Conservation (phyloP, 345 rosid genomes). For the Bretschneidera sinensis region DNA sequence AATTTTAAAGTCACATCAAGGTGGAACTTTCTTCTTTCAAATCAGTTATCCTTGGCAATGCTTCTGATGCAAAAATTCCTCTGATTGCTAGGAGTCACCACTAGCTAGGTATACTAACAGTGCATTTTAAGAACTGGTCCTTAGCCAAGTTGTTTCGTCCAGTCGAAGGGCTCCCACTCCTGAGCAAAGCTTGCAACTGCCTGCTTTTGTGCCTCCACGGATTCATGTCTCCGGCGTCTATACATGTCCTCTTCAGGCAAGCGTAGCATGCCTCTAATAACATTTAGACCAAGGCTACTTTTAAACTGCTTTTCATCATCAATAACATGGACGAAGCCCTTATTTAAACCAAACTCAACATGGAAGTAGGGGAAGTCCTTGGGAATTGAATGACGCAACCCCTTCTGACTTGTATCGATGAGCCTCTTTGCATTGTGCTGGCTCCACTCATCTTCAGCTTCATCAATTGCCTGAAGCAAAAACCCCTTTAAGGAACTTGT, state of each 20-base stretch:
- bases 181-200: conserved; percentile 51
- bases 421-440: conserved; percentile 94
- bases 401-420: conserved; percentile 82
- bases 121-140: neutral
- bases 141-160: conserved; percentile 83
- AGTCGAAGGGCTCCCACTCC: conserved; percentile 82
- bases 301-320: conserved; percentile 84
- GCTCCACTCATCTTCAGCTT: conserved; percentile 99
- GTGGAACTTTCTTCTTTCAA: too few relatives aligned
- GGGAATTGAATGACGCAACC: conserved; percentile 77
- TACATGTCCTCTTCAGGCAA: conserved; percentile 90
- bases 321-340: conserved; percentile 90
- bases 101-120: too few relatives aligned
- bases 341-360: conserved; percentile 78
- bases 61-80: too few relatives aligned
- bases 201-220: conserved; percentile 62
- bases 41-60: too few relatives aligned
- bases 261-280: conserved; percentile 80
- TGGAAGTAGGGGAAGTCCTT: conserved; percentile 93
- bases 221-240: conserved; percentile 55
- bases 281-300: conserved; percentile 77
- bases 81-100: too few relatives aligned
- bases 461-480: conserved; percentile 71
- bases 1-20: too few relatives aligned
- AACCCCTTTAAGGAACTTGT: conserved; percentile 8